Evolutionary conservation across 495 filamentous ascomycete species (phyloP).

Genomic region (Trypethelium eluteriae): DNA sequence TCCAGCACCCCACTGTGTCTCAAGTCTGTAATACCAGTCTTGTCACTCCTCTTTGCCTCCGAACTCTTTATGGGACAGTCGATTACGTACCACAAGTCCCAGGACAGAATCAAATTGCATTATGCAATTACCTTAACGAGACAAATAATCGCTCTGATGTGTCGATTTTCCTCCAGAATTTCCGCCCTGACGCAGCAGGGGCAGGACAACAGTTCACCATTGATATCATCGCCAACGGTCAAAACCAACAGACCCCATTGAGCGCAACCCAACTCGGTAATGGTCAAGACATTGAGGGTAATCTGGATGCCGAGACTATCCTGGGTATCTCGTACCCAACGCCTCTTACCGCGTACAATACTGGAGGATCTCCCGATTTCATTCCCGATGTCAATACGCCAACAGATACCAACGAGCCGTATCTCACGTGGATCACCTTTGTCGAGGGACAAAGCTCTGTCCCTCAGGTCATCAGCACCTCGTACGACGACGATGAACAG

Average conservation of each 20-base stretch:
- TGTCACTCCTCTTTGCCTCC: constrained; percentile 48
- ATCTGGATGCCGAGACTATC: constrained; percentile 42
- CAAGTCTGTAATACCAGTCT: constrained; percentile 44
- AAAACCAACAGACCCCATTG: constrained; percentile 35
- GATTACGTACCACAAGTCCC: constrained; percentile 41
- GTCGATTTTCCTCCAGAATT: constrained; percentile 42
- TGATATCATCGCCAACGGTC: constrained; percentile 37
- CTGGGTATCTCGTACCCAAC: constrained; percentile 32
- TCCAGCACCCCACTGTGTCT: background rate
- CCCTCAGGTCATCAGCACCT: constrained; percentile 36
- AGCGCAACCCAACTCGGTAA: constrained; percentile 27
- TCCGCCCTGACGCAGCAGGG: constrained; percentile 42
- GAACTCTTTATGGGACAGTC: constrained; percentile 48
- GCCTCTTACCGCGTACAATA: constrained; percentile 29
- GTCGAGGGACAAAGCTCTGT: constrained; percentile 28
- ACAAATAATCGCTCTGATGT: constrained; percentile 45
- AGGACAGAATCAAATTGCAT: constrained; percentile 41
- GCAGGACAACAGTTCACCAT: constrained; percentile 40
- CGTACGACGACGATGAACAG: constrained; percentile 38
- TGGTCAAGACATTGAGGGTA: constrained; percentile 36
- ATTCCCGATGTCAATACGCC: constrained; percentile 32
- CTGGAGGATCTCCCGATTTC: constrained; percentile 35
- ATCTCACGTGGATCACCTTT: constrained; percentile 32
- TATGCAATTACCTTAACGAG: constrained; percentile 46
- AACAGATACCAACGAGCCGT: constrained; percentile 36